Base-by-base conservation (phyloP, 495 filamentous ascomycete genomes). In the Polyplosphaeria fusca region DNA sequence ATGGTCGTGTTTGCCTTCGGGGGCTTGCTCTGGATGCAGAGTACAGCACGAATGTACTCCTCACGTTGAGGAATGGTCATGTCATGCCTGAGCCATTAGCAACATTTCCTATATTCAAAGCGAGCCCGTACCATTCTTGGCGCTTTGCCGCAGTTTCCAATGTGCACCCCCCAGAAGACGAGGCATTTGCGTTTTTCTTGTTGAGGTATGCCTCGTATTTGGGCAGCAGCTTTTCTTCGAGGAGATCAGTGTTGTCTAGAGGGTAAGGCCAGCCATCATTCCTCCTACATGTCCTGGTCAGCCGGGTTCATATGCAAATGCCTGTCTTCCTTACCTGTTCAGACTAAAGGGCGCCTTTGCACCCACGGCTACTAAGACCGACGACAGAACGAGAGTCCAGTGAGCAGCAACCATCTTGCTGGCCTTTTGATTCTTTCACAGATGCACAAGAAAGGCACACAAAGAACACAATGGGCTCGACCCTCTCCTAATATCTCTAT, bases 91-190 rank as follows among this genome's bases (percentile, higher is more conserved):
- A 35, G 30, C 14, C 30, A 14, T 35, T n/a, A n/a, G n/a, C n/a
- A n/a, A n/a, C n/a, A n/a, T n/a, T n/a, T n/a, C n/a, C n/a, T n/a
- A n/a, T n/a, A n/a, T n/a, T n/a, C 12, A 5, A 13, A 35, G 46
- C 35, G 77, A 48, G 27, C 16, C 13, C 44, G 13, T 56, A 77
- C 76, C 80, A 83, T 64, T 83, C 78, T 48, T 73, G 71, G 39
- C 79, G 71, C 23, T 77, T 68, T 3, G 61, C 72, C 14, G 78
- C 69, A 4, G 68, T 81, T 46, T 76, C 71, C 22, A 77, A 52
- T 1, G 75, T 78, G 54, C 79, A 81, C 32, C 69, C 67, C 41
- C 52, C 37, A 9, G 56, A 46, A 18, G 55, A 23, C 1, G 24
- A 40, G n/a, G n/a, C n/a, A n/a, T n/a, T n/a, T n/a, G n/a, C n/a